Conservation (phyloP, 2,329 filamentous ascomycete genomes). For the Phialophora chinensis region DNA sequence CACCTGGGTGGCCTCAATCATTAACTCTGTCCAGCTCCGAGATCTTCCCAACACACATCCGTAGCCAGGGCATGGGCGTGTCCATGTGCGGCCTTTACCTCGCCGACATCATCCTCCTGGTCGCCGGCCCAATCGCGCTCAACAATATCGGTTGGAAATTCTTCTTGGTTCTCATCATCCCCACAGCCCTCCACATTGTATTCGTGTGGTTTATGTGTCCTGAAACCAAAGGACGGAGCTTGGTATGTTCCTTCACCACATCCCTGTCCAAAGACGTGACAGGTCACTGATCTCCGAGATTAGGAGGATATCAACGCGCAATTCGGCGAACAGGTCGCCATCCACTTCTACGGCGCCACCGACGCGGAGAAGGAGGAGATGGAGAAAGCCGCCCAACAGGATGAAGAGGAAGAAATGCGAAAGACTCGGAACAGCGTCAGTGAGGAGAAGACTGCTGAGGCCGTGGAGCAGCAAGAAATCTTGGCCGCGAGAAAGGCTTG, state of each 20-base stretch:
- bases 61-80: slow-evolving; percentile 37
- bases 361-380: slow-evolving; percentile 42
- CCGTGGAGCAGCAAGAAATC: slow-evolving; percentile 19
- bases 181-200: slow-evolving; percentile 43
- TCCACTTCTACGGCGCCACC: slow-evolving; percentile 41
- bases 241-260: slow-evolving; percentile 30
- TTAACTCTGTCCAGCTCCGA: slow-evolving; percentile 35
- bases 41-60: slow-evolving; percentile 37
- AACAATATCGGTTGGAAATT: slow-evolving; percentile 46
- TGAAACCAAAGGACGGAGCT: slow-evolving; percentile 46
- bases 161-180: slow-evolving; percentile 48
- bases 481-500: neutral
- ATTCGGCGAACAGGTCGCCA: slow-evolving; percentile 46
- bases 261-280: neutral
- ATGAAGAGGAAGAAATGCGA: slow-evolving; percentile 24
- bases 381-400: slow-evolving; percentile 31
- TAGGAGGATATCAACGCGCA: slow-evolving; percentile 46
- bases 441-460: slow-evolving; percentile 19
- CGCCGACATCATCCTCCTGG: slow-evolving; percentile 46
- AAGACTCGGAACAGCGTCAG: neutral
- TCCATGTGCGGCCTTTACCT: slow-evolving; percentile 43
- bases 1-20: neutral
- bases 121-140: slow-evolving; percentile 45
- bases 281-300: slow-evolving; percentile 1
- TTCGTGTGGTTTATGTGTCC: slow-evolving; percentile 47